Percentiles rank a stretch among this genome's conserved stretches.
phyloP scores from a whole-genome alignment of 495 filamentous ascomycete genomes.

The Margaritispora aquatica region DNA sequence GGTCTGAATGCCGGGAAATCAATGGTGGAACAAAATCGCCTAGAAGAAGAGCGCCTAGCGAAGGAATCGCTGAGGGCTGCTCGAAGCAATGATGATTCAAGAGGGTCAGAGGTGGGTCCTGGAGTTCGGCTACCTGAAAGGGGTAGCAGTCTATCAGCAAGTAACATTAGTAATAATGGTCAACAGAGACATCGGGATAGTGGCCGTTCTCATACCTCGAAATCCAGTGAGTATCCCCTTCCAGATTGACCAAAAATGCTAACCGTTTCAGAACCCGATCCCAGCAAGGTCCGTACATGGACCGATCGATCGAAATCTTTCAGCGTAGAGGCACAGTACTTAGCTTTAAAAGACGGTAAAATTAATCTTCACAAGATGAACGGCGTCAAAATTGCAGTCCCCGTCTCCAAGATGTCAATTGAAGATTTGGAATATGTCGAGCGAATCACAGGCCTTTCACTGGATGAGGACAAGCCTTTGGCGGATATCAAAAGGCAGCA shows the following conservation, averaged over 20 bases:
- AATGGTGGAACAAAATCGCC: slow-evolving; percentile 73
- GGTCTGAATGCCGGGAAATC: slow-evolving; percentile 63
- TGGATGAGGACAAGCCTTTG: slow-evolving; percentile 95
- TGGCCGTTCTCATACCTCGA: slow-evolving; percentile 33
- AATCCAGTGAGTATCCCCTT: slow-evolving; percentile 63
- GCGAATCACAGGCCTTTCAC: slow-evolving; percentile 70
- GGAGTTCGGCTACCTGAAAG: slow-evolving; percentile 63
- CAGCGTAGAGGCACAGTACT: slow-evolving; percentile 95
- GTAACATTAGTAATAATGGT: slow-evolving; percentile 47
- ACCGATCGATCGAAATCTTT: slow-evolving; percentile 93
- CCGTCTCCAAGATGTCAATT: slow-evolving; percentile 88
- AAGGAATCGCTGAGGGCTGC: slow-evolving; percentile 65
- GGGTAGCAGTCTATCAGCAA: slow-evolving; percentile 55
- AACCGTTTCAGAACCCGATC: slow-evolving; percentile 62
- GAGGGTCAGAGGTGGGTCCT: slow-evolving; percentile 68
- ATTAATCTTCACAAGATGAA: slow-evolving; percentile 98
- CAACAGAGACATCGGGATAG: slow-evolving; percentile 60
- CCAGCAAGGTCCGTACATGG: slow-evolving; percentile 81
- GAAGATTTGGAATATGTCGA: slow-evolving; percentile 96
- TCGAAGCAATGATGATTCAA: slow-evolving; percentile 48
- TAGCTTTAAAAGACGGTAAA: slow-evolving; percentile 89
- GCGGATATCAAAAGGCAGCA: slow-evolving; percentile 63
- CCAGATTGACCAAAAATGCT: background rate
- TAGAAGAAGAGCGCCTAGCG: slow-evolving; percentile 74
- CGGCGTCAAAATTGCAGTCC: slow-evolving; percentile 96